phyloP scores from a whole-genome alignment of 305 asterid species.

The Ilex paraguariensis region DNA sequence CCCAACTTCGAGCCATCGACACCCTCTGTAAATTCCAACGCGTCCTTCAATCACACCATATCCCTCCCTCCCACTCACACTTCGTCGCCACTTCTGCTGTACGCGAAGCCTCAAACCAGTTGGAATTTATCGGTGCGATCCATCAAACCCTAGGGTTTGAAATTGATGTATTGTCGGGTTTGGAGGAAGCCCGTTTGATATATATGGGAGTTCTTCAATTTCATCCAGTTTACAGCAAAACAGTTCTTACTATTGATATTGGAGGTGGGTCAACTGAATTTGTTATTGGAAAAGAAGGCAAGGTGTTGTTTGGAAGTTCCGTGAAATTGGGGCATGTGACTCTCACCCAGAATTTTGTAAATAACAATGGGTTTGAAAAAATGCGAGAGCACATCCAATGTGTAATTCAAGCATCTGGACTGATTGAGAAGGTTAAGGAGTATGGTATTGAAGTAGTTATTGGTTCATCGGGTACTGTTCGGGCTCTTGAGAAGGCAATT shows the following conservation, averaged over 20 bases:
- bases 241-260: slow-evolving; percentile 62
- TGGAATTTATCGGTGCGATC: slow-evolving; percentile 34
- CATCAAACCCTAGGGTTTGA: slow-evolving; percentile 36
- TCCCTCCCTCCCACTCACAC: slow-evolving; percentile 49
- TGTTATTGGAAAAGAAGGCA: slow-evolving; percentile 48
- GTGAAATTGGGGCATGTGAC: slow-evolving; percentile 70
- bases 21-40: slow-evolving; percentile 45
- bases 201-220: slow-evolving; percentile 77
- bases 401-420: slow-evolving; percentile 35
- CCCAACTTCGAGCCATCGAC: slow-evolving; percentile 40
- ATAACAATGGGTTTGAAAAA: slow-evolving; percentile 12
- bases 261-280: slow-evolving; percentile 92
- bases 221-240: slow-evolving; percentile 37
- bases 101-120: slow-evolving; percentile 72
- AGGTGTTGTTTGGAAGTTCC: slow-evolving; percentile 46
- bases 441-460: slow-evolving; percentile 46
- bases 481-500: slow-evolving; percentile 65
- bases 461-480: slow-evolving; percentile 80
- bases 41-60: slow-evolving; percentile 27
- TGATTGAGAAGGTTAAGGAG: slow-evolving; percentile 38
- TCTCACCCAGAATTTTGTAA: slow-evolving; percentile 31
- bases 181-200: slow-evolving; percentile 69
- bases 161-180: slow-evolving; percentile 58
- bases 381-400: slow-evolving; percentile 47
- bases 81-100: slow-evolving; percentile 86